Percentiles rank a stretch among this genome's conserved stretches.
Conservation (phyloP, 2,329 filamentous ascomycete species). For the Eutypella sp. region DNA sequence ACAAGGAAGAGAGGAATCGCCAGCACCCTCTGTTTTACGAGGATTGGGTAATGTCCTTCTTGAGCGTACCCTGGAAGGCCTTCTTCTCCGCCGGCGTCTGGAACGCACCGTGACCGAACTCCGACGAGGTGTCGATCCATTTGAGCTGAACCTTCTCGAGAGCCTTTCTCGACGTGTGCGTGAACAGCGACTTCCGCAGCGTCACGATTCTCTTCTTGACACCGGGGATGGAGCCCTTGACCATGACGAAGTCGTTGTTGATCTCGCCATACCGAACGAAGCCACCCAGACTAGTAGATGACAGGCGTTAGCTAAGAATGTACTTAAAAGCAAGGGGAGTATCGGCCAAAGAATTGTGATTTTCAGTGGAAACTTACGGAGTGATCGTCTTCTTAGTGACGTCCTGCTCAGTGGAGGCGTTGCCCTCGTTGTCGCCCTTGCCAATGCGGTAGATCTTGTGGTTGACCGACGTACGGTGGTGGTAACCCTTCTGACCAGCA, state of each 20-base stretch:
- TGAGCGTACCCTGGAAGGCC: slow-evolving; percentile 95
- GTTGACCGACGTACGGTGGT: slow-evolving; percentile 99
- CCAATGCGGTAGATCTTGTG: slow-evolving; percentile 99
- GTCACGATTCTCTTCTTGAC: slow-evolving; percentile 99
- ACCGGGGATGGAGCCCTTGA: slow-evolving; percentile 97
- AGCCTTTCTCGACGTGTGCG: slow-evolving; percentile 89
- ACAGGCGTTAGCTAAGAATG: slow-evolving; percentile 30
- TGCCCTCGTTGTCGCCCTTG: slow-evolving; percentile 84
- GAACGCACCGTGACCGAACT: slow-evolving; percentile 99
- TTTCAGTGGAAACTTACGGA: slow-evolving; percentile 67
- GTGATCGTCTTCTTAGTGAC: slow-evolving; percentile 99
- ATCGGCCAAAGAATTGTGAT: no score
- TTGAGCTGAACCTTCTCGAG: slow-evolving; percentile 99
- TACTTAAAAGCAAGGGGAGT: no score
- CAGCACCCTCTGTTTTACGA: slow-evolving; percentile 28
- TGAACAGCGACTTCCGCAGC: slow-evolving; percentile 97
- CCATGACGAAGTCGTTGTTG: slow-evolving; percentile 97
- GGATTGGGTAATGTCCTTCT: slow-evolving; percentile 77
- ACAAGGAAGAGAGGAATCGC: slow-evolving; percentile 39
- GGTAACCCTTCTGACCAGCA: slow-evolving; percentile 99
- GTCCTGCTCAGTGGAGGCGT: slow-evolving; percentile 91
- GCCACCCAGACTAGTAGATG: slow-evolving; percentile 74
- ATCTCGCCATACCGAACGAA: slow-evolving; percentile 99
- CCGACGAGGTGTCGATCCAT: slow-evolving; percentile 99
- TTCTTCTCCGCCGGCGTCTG: slow-evolving; percentile 98